Evolutionary conservation across 192 early-diverging fungal species (phyloP).

Genomic region (Backusella macrospora): DNA sequence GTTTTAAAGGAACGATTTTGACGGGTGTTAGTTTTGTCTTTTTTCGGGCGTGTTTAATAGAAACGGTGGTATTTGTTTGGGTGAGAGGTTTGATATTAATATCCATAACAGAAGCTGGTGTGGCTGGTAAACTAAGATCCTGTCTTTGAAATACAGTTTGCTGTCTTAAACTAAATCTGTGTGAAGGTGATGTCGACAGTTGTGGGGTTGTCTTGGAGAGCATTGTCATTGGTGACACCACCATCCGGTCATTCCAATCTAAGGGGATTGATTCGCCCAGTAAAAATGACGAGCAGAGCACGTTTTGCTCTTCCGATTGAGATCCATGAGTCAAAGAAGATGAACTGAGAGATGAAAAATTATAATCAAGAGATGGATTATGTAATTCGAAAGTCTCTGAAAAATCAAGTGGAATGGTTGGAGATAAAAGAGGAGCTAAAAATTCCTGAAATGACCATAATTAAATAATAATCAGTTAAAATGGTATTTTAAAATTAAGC

Average conservation of each 20-base stretch:
- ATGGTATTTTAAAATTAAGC: slow-evolving; percentile 4
- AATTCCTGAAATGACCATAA: slow-evolving; percentile 2
- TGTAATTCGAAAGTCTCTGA: slow-evolving; percentile 2
- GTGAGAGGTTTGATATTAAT: background rate
- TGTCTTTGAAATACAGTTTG: background rate
- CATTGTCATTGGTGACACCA: background rate
- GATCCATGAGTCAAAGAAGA: background rate
- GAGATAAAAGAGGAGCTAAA: slow-evolving; percentile 9
- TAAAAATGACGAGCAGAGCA: background rate
- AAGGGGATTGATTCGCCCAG: background rate
- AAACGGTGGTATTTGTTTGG: background rate
- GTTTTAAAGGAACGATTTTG: slow-evolving; percentile 11
- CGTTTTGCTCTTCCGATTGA: background rate
- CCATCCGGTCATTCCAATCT: background rate
- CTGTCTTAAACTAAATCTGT: background rate
- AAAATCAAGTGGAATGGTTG: background rate
- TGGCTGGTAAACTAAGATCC: background rate
- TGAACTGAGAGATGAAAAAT: background rate
- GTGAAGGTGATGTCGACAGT: background rate
- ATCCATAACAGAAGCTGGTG: slow-evolving; percentile 4
- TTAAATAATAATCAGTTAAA: background rate
- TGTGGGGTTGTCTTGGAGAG: background rate
- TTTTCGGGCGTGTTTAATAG: background rate
- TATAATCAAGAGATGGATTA: background rate
- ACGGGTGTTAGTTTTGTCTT: background rate